Evolutionary conservation across 2,329 filamentous ascomycete genomes (phyloP), one percentile per base, ranked within the genome.

Genomic region (Penicillium brasilianum): DNA sequence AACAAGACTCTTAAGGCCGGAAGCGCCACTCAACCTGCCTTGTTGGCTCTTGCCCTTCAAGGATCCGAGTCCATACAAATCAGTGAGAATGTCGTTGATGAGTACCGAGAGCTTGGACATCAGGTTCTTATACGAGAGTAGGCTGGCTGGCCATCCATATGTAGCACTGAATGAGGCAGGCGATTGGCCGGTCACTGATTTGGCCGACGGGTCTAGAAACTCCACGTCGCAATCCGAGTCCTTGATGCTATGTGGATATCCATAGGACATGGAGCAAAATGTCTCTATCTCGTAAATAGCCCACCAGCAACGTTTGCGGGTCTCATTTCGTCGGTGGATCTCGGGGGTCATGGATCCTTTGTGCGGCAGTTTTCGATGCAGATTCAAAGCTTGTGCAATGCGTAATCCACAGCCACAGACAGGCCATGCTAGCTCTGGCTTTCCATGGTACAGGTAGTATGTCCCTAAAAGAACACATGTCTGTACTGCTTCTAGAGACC

Each of bases 201-300:
- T 71, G 4, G 64, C 66, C 2, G 64, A 49, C 37, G 76, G 71
- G 34, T 76, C 67, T 7, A 77, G 55, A 0, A 66, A 57, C 8
- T 72, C 70, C 0, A 76, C 69, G 25, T 73, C 69, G 14, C 72
- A 77, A 56, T 78, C 76, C 0, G 49, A 58, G 36, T 76, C 76
- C 0, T 62, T 62, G 14, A 78, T 77, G 6, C 69, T 67, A 18
- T 67, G 67, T 3, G 77, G 77, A 44, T 76, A 78, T 1, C 78
- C 77, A 39, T 79, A 80, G 0, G 76, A 67, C 70, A 79, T 78
- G 0, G 77, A 78, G 56, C 75, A 78, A 22, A 78, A 77, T 0
- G 75, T 77, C 39, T 79, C 78, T 1, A 78, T 74, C 52, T 79
- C 78, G 39, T 79, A 76, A 0, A 79, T 72, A 0, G 78, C 76